These are phyloP conservation scores for Magnolia sinica DNA, from an alignment of 164 flowering plant species.

Conservation along the genomic window DNA sequence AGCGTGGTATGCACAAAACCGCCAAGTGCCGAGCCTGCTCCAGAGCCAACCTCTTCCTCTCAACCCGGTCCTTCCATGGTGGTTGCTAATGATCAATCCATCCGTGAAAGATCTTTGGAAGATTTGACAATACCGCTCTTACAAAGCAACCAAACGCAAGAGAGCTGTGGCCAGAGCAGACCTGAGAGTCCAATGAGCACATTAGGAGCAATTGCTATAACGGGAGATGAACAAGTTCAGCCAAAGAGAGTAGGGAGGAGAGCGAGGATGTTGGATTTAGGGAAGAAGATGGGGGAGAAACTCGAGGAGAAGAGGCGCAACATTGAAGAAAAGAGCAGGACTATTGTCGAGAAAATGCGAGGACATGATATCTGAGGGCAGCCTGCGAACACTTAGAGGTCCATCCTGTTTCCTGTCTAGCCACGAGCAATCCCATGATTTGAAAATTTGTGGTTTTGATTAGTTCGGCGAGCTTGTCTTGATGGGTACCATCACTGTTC, in stretches of 20 bases:
- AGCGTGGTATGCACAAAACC: conserved; percentile 17
- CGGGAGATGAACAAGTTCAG: conserved; percentile 29
- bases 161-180: conserved; percentile 9
- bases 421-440: background rate
- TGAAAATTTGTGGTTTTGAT: background rate
- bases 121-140: conserved; percentile 48
- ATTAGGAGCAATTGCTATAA: conserved; percentile 18
- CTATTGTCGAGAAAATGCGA: conserved; percentile 83
- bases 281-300: conserved; percentile 93
- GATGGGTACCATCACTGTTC: background rate
- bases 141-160: conserved; percentile 26
- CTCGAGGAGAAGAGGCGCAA: conserved; percentile 83
- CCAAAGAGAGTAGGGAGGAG: conserved; percentile 59
- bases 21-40: conserved; percentile 12
- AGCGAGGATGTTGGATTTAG: conserved; percentile 79
- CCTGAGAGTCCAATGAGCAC: conserved; percentile 25
- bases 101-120: conserved; percentile 21
- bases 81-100: conserved; percentile 21
- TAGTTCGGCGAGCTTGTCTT: background rate
- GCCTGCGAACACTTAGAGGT: background rate
- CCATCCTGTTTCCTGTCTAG: background rate
- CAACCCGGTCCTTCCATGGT: conserved; percentile 7
- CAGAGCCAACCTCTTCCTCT: conserved; percentile 11
- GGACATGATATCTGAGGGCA: conserved; percentile 24
- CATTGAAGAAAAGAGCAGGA: conserved; percentile 70